Evolutionary conservation across 306 rosid species (phyloP).

Genomic region (Prunus fruticosa): DNA sequence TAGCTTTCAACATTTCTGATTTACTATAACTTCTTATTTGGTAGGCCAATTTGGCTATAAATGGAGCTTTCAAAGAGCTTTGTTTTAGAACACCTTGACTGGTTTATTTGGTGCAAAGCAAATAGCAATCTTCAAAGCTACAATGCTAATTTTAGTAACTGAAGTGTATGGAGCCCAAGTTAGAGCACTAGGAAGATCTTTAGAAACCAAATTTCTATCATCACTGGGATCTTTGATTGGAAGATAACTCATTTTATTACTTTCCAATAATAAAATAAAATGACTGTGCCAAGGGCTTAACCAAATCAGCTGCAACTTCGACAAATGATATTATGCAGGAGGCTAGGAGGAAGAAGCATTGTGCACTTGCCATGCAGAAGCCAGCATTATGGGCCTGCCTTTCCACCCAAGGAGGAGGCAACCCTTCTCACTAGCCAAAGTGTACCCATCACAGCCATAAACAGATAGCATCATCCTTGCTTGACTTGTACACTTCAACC

Average conservation of each 20-base stretch:
- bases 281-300: not conserved
- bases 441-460: slow-evolving; percentile 72
- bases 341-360: slow-evolving; percentile 21
- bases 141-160: not conserved
- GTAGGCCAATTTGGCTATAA: not conserved
- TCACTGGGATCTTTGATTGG: not conserved
- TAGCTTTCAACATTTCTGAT: not conserved
- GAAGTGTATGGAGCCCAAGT: not conserved
- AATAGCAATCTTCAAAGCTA: not conserved
- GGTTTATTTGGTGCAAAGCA: not conserved
- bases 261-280: slow-evolving; percentile 3
- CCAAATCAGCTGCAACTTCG: not conserved
- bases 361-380: slow-evolving; percentile 77
- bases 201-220: not conserved
- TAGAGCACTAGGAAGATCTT: too few species aligned
- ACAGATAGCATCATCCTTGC: slow-evolving; percentile 72
- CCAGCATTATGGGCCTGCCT: slow-evolving; percentile 66
- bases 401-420: slow-evolving; percentile 78
- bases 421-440: slow-evolving; percentile 57
- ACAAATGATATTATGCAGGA: not conserved
- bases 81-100: not conserved
- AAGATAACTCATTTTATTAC: slow-evolving; percentile 14
- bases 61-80: not conserved
- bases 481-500: slow-evolving; percentile 61
- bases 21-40: not conserved